Base-by-base conservation (phyloP, 768 basidiomycete genomes). In the Russula sp. region DNA sequence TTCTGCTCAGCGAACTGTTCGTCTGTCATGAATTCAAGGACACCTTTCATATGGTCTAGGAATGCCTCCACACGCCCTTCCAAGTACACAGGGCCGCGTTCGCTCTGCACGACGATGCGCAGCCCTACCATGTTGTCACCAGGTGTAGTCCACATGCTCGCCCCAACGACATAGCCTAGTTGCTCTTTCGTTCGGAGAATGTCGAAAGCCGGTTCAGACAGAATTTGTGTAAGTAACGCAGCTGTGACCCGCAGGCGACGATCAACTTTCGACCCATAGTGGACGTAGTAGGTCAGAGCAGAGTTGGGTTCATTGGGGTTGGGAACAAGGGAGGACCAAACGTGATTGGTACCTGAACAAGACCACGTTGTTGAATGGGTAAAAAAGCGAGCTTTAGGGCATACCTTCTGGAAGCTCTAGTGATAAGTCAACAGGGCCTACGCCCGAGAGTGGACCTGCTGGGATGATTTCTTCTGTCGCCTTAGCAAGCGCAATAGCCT, bases 171-270 rank as follows among this genome's bases (percentile, higher is more conserved):
- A 72, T 99, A 99, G 6, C 97, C 97, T 1, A 99, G 80, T 73
- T 99, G 97, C 70, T 98, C 93, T 70, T 92, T 86, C 4, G 95
- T 98, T 34, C 97, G 86, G 35, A 99, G 81, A 25, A 86, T 77
- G 70, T 96, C 86, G 75, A 98, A 99, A 10, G 89, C 83, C 1
- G 95, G 96, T 68, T 99, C 97, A n/a, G 81, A 77, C 41, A 95
- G 78, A 59, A 98, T 88, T 67, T 95, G 92, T 0, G 80, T 80
- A 25, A 98, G 83, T 14, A 99, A 79, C 2, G 84, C 75, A 25
- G 86, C 79, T 1, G 79, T 78, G 29, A 90, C 85, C 4, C 94
- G 85, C 11, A 83, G 75, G 20, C 72, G 78, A 49, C 83, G 79
- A 69, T 94, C 83, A 7, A 76, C 76, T 36, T 84, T 70, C 42